Conservation (phyloP, 768 basidiomycete species). For the Serpula lacrymans region DNA sequence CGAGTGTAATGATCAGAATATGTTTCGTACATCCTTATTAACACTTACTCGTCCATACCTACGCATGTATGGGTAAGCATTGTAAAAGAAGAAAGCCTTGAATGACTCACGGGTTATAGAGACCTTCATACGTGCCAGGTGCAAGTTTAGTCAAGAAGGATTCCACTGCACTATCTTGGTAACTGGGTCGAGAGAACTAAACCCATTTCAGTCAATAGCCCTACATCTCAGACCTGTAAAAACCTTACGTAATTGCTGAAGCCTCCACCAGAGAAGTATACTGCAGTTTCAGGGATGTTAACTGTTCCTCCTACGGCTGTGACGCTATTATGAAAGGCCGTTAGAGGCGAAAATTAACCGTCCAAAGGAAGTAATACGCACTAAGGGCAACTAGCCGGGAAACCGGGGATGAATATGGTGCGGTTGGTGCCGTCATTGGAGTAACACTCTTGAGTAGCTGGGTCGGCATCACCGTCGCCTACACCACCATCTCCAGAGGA, state of each 20-base stretch:
- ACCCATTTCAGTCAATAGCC: neutral
- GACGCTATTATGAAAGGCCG: constrained; percentile 40
- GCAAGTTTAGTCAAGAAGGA: constrained; percentile 44
- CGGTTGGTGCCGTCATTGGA: constrained; percentile 56
- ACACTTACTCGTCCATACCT: constrained; percentile 54
- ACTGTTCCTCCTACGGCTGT: constrained; percentile 70
- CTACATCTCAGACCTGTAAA: neutral
- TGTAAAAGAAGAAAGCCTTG: neutral
- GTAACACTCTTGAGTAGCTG: constrained; percentile 49
- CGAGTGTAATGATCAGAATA: neutral
- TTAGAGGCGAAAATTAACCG: neutral
- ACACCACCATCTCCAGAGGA: constrained; percentile 69
- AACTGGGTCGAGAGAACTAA: constrained; percentile 52
- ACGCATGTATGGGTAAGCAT: constrained; percentile 2
- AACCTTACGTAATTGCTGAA: constrained; percentile 62
- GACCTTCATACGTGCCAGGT: constrained; percentile 48
- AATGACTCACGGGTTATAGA: constrained; percentile 56
- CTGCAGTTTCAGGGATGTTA: constrained; percentile 56
- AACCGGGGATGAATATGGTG: constrained; percentile 52
- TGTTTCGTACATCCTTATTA: constrained; percentile 4
- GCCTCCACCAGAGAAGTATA: constrained; percentile 66
- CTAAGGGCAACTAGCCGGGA: constrained; percentile 64
- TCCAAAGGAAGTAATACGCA: constrained; percentile 21
- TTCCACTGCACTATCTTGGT: constrained; percentile 46
- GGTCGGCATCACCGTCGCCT: constrained; percentile 56